Evolutionary conservation across 495 filamentous ascomycete genomes (phyloP).

Genomic region (Alectoria sarmentosa): DNA sequence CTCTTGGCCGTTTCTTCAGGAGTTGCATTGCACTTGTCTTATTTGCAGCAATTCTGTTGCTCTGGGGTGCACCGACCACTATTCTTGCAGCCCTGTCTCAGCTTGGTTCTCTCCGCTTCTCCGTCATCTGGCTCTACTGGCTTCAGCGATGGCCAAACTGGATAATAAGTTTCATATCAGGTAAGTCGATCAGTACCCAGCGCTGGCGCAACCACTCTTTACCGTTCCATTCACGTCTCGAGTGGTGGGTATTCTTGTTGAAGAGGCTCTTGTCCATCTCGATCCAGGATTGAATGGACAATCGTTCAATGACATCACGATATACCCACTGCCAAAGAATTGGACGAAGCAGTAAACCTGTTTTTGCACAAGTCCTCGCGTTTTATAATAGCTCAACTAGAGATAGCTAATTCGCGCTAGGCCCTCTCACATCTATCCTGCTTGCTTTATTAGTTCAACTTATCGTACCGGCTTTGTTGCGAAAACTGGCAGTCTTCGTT

Average conservation of each 20-base stretch:
- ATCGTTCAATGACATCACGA: not conserved
- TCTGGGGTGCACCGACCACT: constrained; percentile 90
- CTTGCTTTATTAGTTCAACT: constrained; percentile 59
- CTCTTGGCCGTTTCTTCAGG: constrained; percentile 83
- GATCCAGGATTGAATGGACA: not conserved
- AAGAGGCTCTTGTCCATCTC: not conserved
- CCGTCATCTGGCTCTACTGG: constrained; percentile 65
- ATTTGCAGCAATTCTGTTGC: constrained; percentile 71
- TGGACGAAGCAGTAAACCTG: not conserved
- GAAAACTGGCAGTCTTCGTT: constrained; percentile 64
- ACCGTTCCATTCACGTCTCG: not conserved
- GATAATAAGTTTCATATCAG: constrained; percentile 68
- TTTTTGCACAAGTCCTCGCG: not conserved
- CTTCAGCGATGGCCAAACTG: constrained; percentile 55
- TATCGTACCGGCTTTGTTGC: constrained; percentile 71
- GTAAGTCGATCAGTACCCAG: constrained; percentile 60
- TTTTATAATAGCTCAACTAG: not conserved
- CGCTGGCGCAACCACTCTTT: not conserved
- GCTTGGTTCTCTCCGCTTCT: constrained; percentile 58
- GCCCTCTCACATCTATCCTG: constrained; percentile 23
- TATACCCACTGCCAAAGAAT: not conserved
- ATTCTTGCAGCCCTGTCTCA: constrained; percentile 81
- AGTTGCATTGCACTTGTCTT: constrained; percentile 57
- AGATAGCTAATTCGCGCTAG: constrained; percentile 16
- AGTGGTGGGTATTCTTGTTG: not conserved